Conservation (phyloP, 1,284 basidiomycete genomes). For the Apiotrichum mycotoxinovorans region DNA sequence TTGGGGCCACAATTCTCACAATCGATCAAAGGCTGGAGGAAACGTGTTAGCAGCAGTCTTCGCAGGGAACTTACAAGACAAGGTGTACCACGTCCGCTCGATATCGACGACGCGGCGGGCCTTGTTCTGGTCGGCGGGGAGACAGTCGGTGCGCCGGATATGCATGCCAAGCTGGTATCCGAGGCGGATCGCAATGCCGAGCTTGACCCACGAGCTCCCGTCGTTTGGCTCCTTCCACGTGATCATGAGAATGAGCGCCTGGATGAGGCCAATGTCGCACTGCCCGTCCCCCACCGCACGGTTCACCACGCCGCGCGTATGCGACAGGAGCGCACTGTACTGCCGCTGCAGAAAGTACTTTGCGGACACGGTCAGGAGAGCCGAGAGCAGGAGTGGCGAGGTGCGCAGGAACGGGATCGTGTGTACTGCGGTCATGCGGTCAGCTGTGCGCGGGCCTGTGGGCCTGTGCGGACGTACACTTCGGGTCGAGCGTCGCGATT, state of each 20-base stretch:
- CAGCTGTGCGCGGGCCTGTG: background rate
- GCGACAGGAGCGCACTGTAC: slow-evolving; percentile 2
- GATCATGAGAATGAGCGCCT: slow-evolving; percentile 17
- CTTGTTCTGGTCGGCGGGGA: slow-evolving; percentile 4
- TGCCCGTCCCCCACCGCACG: slow-evolving; percentile 7
- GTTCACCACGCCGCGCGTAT: slow-evolving; percentile 13
- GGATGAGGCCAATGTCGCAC: slow-evolving; percentile 15
- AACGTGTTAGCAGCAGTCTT: background rate
- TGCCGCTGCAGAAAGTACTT: slow-evolving; percentile 14
- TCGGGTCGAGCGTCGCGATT: slow-evolving; percentile 19
- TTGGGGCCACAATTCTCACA: no score
- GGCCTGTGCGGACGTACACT: slow-evolving; percentile 12
- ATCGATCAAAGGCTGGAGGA: slow-evolving; percentile 6
- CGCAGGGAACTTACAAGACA: background rate
- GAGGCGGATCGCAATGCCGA: slow-evolving; percentile 21
- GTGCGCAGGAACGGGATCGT: slow-evolving; percentile 11
- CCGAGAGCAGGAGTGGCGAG: slow-evolving; percentile 12
- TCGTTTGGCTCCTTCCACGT: slow-evolving; percentile 23
- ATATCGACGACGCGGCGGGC: slow-evolving; percentile 3
- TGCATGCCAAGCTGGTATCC: slow-evolving; percentile 18
- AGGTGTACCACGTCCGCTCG: slow-evolving; percentile 16
- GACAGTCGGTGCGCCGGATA: background rate
- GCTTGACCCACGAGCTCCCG: slow-evolving; percentile 22
- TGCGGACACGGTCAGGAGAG: slow-evolving; percentile 11
- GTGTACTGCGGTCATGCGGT: slow-evolving; percentile 10